Conservation (phyloP, 2,329 filamentous ascomycete genomes). For the Ophiostoma populinum region DNA sequence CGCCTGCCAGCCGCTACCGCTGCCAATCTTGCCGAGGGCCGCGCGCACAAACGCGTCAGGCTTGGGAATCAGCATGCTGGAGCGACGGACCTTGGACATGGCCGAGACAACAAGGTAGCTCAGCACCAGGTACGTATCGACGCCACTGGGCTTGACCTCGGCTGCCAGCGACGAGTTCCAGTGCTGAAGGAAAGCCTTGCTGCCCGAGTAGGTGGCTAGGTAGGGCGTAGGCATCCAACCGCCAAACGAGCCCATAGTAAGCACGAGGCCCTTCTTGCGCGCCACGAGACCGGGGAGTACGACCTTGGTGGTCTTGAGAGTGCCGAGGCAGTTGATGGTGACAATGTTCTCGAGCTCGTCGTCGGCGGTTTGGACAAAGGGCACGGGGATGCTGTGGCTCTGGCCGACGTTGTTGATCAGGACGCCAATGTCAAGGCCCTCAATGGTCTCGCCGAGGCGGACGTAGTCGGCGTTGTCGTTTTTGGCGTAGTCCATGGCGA, state of each 20-base stretch:
- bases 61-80: conserved; percentile 62
- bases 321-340: conserved; percentile 86
- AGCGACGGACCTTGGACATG: conserved; percentile 87
- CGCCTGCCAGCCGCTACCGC: conserved; percentile 64
- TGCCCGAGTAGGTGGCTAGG: conserved; percentile 89
- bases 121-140: conserved; percentile 82
- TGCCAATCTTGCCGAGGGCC: conserved; percentile 66
- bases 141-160: conserved; percentile 63
- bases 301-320: conserved; percentile 71
- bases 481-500: conserved; percentile 82
- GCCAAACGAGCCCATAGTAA: conserved; percentile 95
- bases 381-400: conserved; percentile 81
- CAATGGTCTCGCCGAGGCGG: conserved; percentile 48
- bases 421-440: conserved; percentile 65
- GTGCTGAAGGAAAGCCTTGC: conserved; percentile 94
- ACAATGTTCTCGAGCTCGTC: conserved; percentile 80
- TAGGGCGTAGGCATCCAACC: conserved; percentile 84
- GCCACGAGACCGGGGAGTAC: conserved; percentile 71
- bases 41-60: conserved; percentile 68
- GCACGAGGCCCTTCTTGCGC: conserved; percentile 71
- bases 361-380: conserved; percentile 64
- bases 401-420: conserved; percentile 95
- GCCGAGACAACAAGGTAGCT: conserved; percentile 88
- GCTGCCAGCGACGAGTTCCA: conserved; percentile 79
- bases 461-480: conserved; percentile 70